A percentile compares a stretch with the other conserved stretches of the same genome.
Evolutionary conservation across 441 rosid genomes (phyloP).

Genomic region (Pelargonium fulgidum): DNA sequence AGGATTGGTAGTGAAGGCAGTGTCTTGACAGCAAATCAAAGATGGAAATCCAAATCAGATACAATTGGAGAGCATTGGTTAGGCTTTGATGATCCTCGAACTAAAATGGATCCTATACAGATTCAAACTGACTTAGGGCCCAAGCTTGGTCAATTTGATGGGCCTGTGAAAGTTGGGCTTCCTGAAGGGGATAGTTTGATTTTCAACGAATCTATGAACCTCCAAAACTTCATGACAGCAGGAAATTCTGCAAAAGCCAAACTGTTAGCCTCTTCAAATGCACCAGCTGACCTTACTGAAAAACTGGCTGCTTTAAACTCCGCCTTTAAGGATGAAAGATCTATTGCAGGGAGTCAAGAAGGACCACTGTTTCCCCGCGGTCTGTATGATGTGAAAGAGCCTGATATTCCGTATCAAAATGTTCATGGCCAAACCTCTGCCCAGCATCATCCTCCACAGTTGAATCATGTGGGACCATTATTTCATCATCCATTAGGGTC

Average conservation of each 20-base stretch:
- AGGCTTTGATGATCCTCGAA: conserved; percentile 40
- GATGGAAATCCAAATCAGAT: conserved; percentile 37
- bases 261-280: conserved; percentile 30
- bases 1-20: conserved; percentile 33
- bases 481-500: conserved; percentile 49
- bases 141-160: conserved; percentile 36
- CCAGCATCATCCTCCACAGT: conserved; percentile 44
- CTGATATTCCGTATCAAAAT: conserved; percentile 38
- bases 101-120: conserved; percentile 36
- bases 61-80: conserved; percentile 38
- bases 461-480: conserved; percentile 50
- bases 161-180: conserved; percentile 31
- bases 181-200: conserved; percentile 58
- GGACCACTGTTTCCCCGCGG: conserved; percentile 40
- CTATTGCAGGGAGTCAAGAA: conserved; percentile 47
- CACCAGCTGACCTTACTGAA: conserved; percentile 43
- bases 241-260: conserved; percentile 47
- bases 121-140: conserved; percentile 37
- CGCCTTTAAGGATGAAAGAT: conserved; percentile 47
- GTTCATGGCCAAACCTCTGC: conserved; percentile 39
- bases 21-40: conserved; percentile 36
- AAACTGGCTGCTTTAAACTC: conserved; percentile 58
- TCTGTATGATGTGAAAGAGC: conserved; percentile 44
- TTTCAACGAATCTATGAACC: conserved; percentile 31
- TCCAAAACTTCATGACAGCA: conserved; percentile 31